Base-by-base conservation (phyloP, 225 moss, liverwort and hornwort genomes). In the Climacium dendroides region DNA sequence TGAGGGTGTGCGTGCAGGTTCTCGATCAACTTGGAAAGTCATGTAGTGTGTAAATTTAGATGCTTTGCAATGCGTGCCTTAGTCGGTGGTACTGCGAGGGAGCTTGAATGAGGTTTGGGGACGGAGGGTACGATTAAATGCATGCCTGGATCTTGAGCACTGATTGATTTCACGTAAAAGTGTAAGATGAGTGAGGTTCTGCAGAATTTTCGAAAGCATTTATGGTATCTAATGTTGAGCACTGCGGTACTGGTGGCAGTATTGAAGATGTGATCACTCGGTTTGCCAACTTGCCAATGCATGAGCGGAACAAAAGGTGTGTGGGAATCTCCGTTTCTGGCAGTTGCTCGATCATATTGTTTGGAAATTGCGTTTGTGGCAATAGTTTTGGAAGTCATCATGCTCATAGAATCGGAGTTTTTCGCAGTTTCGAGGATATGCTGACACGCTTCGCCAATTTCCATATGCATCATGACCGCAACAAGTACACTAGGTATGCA, bases 271-370 rank as follows among this genome's bases (percentile, higher is more conserved):
- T 94, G 83, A 94, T 94, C 90, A 83, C 87, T 89, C 91, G 94
- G 76, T 94, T 94, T 84, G 92, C 94, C 53, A 94, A 94, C 85
- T 89, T 93, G 91, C 92, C 94, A 76, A 90, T 93, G 92, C 92
- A 92, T 78, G 94, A 94, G 84, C 92, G 94, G 60, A 94, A 92
- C 87, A 94, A 93, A 89, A 94, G 94, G 94, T 94, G 59, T n/a
- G 80, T 41, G 7, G 39, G 64, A 67, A 32, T 88, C 59, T 64
- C 35, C 61, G 57, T 69, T 76, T 37, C 47, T 74, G 35, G 15
- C 23, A 60, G 76, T n/a, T 26, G n/a, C 63, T 70, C 39, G 54
- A 61, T 66, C 65, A 17, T 53, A 47, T 58, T 73, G 58, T 50
- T 64, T 57, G n/a, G 20, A 37, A 63, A 60, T 66, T 60, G 15